Base-by-base conservation (phyloP, 768 basidiomycete genomes). In the Tylopilus balloui region DNA sequence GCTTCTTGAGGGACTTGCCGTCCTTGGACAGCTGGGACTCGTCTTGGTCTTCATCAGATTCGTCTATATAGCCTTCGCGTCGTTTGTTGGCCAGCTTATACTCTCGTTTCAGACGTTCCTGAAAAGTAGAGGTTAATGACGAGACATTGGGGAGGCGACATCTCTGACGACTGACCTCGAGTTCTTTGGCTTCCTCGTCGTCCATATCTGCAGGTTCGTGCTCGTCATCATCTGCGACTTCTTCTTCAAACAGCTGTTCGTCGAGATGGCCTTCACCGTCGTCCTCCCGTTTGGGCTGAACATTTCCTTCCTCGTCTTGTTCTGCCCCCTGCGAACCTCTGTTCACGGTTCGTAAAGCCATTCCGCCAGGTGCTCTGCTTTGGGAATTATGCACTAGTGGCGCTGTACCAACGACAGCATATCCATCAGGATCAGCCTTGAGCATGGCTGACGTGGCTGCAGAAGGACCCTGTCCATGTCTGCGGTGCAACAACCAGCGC, bases 191-290 rank as follows among this genome's bases (percentile, higher is more conserved):
- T 62, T 92, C 91, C 56, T 92, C 88, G 47, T 92, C 91, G 35
- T 90, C 80, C 47, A 80, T 78, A 47, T 87, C 86, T 12, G 80
- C 77, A 14, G 78, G 77, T 67, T 82, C 78, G 58, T 81, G 81
- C 59, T 92, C 91, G 28, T 93, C 91, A 51, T 93, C 91, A 58
- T 93, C 91, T 3, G 87, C 86, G 59, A 91, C 86, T 15, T 88
- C 85, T 59, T 86, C 88, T 59, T 92, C 89, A 55, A 80, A 92
- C 7, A 84, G 75, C 47, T 88, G 77, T 64, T 93, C 91, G 60
- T 93, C 91, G 51, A 87, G 60, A 59, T 88, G 88, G 6, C 88
- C 89, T 54, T 92, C 90, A 17, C 73, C 83, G 14, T 84, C 87
- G 56, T 77, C 72, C 59, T 86, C 84, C 52, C 72, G 77, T 62